Conservation (phyloP, 441 rosid species). For the Erodium trifolium region DNA sequence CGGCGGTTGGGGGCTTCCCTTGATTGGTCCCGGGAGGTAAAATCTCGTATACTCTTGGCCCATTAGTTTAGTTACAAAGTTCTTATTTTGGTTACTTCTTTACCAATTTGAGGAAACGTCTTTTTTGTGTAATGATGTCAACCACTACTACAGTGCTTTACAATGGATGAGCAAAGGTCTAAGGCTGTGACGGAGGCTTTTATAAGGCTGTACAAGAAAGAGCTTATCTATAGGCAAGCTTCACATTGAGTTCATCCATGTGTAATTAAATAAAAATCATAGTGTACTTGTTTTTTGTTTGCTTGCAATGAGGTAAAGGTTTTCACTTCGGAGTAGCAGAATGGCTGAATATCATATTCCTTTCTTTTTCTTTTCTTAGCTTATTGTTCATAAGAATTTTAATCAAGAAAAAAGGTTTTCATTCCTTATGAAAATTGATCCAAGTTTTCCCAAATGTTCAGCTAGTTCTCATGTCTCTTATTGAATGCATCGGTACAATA, state of each 20-base stretch:
- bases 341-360: neutral
- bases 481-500: neutral
- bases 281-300: neutral
- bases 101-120: neutral
- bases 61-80: neutral
- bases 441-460: neutral
- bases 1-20: constrained; percentile 83
- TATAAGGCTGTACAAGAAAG: constrained; percentile 57
- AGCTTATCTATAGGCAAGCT: constrained; percentile 75
- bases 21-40: constrained; percentile 98
- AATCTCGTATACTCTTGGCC: constrained; percentile 7
- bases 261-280: neutral
- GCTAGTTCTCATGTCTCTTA: neutral
- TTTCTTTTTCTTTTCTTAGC: too few relatives aligned
- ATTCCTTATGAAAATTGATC: neutral
- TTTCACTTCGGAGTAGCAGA: neutral
- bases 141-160: constrained; percentile 53
- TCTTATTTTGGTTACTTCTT: neutral
- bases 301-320: neutral
- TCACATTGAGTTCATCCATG: neutral
- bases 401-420: neutral
- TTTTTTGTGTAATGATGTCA: constrained; percentile 7
- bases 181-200: constrained; percentile 81
- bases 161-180: constrained; percentile 86
- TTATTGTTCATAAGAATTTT: neutral